These are phyloP conservation scores for Termitomyces sp. DNA, from an alignment of 768 basidiomycete species.

Conservation along the genomic window DNA sequence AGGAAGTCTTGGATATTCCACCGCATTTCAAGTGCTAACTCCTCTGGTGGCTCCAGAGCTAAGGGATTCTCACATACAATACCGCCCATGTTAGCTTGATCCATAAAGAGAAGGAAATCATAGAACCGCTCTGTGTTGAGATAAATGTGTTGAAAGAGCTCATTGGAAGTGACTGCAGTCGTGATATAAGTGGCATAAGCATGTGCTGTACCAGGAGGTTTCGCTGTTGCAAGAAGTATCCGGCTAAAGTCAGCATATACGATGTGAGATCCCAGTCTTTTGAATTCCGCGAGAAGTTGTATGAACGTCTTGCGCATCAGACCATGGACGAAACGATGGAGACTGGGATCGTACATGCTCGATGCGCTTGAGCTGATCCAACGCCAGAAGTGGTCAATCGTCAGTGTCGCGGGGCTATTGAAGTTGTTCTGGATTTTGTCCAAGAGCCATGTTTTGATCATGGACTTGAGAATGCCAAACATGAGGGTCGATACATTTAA, in stretches of 20 bases:
- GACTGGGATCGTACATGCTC: constrained; percentile 86
- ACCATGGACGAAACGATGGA: constrained; percentile 91
- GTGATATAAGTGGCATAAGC: constrained; percentile 96
- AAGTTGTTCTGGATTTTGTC: constrained; percentile 75
- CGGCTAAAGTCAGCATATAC: constrained; percentile 92
- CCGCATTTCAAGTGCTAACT: constrained; percentile 73
- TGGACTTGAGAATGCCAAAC: constrained; percentile 78
- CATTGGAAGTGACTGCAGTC: constrained; percentile 89
- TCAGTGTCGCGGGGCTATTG: constrained; percentile 61
- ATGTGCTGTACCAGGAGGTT: constrained; percentile 91
- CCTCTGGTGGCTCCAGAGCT: constrained; percentile 64
- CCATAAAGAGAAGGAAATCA: constrained; percentile 95
- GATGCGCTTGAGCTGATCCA: constrained; percentile 90
- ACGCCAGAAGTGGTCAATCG: constrained; percentile 95
- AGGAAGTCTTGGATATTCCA: constrained; percentile 95
- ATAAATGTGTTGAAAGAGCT: constrained; percentile 91
- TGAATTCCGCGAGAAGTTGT: constrained; percentile 95
- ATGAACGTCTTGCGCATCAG: constrained; percentile 98
- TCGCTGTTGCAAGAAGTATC: constrained; percentile 89
- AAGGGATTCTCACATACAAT: constrained; percentile 81
- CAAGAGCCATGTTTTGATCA: constrained; percentile 90
- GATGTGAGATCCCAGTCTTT: constrained; percentile 88
- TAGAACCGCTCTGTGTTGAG: constrained; percentile 87
- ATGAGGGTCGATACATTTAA: constrained; percentile 84
- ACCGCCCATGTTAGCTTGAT: constrained; percentile 87